phyloP scores from a whole-genome alignment of 106 monocot genomes.

The Apostasia ramifera region DNA sequence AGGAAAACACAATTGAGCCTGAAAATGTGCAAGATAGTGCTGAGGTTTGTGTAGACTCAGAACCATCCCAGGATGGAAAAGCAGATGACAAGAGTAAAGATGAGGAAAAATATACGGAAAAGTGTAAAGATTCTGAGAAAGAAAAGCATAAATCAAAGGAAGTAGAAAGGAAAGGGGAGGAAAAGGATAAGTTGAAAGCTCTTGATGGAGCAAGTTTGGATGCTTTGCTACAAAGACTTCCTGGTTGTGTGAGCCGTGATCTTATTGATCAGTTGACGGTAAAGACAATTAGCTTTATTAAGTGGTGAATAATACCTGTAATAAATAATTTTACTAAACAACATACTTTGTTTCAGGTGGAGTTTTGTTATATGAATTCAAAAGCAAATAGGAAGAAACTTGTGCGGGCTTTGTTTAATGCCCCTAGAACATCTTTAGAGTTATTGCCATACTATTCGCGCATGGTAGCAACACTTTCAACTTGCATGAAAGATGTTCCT shows the following conservation, averaged over 20 bases:
- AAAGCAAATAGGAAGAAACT: slow-evolving; percentile 93
- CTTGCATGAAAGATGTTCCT: slow-evolving; percentile 96
- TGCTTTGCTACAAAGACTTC: slow-evolving; percentile 81
- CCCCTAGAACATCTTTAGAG: slow-evolving; percentile 90
- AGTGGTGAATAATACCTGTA: neutral
- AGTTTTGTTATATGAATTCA: slow-evolving; percentile 95
- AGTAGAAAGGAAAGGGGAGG: slow-evolving; percentile 65
- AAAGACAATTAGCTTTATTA: slow-evolving; percentile 15
- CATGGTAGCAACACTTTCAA: slow-evolving; percentile 88
- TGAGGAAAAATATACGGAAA: slow-evolving; percentile 60
- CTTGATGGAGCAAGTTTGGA: slow-evolving; percentile 79
- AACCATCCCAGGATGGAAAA: slow-evolving; percentile 37
- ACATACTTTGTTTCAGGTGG: slow-evolving; percentile 56
- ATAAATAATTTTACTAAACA: slow-evolving; percentile 1
- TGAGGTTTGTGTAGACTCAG: slow-evolving; percentile 30
- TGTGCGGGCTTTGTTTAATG: slow-evolving; percentile 71
- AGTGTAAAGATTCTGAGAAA: slow-evolving; percentile 50
- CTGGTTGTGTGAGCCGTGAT: slow-evolving; percentile 93
- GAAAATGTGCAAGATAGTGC: slow-evolving; percentile 46
- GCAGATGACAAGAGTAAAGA: slow-evolving; percentile 64
- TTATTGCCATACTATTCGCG: slow-evolving; percentile 93
- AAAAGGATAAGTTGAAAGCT: slow-evolving; percentile 80
- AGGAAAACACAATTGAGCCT: slow-evolving; percentile 50
- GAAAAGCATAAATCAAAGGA: slow-evolving; percentile 78
- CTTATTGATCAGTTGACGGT: slow-evolving; percentile 97